These are phyloP conservation scores for Erythrophleum ivorense DNA, from an alignment of 331 rosid genomes.

Conservation along the genomic window DNA sequence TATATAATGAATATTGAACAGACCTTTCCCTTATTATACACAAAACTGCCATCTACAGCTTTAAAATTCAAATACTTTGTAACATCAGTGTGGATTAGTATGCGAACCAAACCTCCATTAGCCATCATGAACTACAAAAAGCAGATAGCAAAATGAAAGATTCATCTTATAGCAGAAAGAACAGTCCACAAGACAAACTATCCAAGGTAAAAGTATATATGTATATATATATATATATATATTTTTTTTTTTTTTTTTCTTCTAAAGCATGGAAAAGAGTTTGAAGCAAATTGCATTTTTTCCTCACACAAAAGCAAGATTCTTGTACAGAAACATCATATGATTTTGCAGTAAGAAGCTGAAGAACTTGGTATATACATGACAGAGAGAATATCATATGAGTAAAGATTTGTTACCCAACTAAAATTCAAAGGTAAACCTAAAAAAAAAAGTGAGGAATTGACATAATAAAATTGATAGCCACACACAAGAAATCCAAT, in stretches of 20 bases:
- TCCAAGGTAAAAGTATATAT: neutral
- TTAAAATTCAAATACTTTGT: conserved; percentile 80
- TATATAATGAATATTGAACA: conserved; percentile 22
- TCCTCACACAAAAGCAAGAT: conserved; percentile 1
- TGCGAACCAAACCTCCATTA: conserved; percentile 76
- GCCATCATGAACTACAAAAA: conserved; percentile 83
- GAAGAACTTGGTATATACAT: neutral
- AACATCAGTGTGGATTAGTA: conserved; percentile 84
- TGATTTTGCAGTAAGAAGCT: conserved; percentile 18
- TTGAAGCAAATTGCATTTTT: conserved; percentile 21
- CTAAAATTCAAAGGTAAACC: neutral
- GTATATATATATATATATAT: too few relatives aligned
- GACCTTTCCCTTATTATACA: conserved; percentile 87
- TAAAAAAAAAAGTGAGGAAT: neutral
- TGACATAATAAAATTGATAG: neutral
- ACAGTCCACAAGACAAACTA: neutral
- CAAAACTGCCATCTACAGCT: conserved; percentile 91
- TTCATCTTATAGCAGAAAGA: neutral
- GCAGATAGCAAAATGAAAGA: conserved; percentile 1
- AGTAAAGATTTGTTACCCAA: conserved; percentile 11
- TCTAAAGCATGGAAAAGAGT: conserved; percentile 14
- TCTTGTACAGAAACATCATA: neutral
- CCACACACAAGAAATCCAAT: neutral
- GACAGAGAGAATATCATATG: neutral
- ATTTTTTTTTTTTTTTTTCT: too few relatives aligned